A percentile compares a stretch with the other conserved stretches of the same genome.
These are phyloP conservation scores for Salvia rosmarinus DNA, from an alignment of 257 asterid genomes.

Conservation along the genomic window DNA sequence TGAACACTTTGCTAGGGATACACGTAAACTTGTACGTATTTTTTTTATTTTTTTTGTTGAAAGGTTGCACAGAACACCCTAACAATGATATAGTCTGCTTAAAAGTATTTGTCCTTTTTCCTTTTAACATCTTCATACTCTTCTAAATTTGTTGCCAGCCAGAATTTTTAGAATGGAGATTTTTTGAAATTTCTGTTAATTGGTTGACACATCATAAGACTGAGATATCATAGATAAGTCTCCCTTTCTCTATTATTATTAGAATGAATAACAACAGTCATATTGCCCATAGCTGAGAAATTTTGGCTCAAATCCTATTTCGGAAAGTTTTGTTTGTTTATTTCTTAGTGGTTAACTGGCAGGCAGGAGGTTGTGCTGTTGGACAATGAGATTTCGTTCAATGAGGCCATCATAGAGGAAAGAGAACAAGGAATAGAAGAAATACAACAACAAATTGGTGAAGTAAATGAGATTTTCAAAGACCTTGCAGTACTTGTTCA, in stretches of 20 bases:
- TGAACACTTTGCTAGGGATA: slow-evolving; percentile 4
- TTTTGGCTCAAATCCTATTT: slow-evolving; percentile 2
- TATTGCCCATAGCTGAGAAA: not conserved
- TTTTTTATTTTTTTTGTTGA: not conserved
- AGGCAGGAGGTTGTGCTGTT: slow-evolving; percentile 81
- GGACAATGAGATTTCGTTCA: slow-evolving; percentile 90
- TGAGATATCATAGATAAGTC: not conserved
- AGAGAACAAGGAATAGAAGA: slow-evolving; percentile 93
- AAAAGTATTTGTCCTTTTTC: not conserved
- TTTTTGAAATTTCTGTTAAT: slow-evolving; percentile 12
- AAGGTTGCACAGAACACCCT: not conserved
- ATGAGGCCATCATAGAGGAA: slow-evolving; percentile 94
- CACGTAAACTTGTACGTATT: not conserved
- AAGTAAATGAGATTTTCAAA: slow-evolving; percentile 94
- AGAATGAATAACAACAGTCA: not conserved
- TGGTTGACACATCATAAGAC: not conserved
- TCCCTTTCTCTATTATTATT: slow-evolving; percentile 2
- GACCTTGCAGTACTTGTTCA: slow-evolving; percentile 89
- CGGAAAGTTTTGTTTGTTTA: slow-evolving; percentile 22
- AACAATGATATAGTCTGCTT: not conserved
- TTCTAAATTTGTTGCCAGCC: slow-evolving; percentile 1
- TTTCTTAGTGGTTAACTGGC: slow-evolving; percentile 37
- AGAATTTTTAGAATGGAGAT: slow-evolving; percentile 12
- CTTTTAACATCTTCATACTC: not conserved
- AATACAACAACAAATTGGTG: slow-evolving; percentile 92